phyloP scores from a whole-genome alignment of 2,329 filamentous ascomycete genomes.

The Aspergillus jensenii region DNA sequence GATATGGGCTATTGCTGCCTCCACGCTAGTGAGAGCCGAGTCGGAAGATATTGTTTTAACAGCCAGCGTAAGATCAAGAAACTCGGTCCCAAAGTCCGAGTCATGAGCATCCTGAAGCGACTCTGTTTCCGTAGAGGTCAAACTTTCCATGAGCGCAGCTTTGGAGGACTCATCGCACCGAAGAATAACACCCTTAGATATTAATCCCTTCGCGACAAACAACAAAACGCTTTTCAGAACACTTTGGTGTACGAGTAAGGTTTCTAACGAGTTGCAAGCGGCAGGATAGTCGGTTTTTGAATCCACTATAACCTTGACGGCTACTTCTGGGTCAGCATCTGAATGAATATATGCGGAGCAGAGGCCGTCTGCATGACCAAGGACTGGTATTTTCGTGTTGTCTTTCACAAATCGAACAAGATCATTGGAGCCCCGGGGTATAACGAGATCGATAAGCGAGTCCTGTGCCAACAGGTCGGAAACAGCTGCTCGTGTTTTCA shows the following conservation, averaged over 20 bases:
- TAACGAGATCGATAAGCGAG: slow-evolving; percentile 87
- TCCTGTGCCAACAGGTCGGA: slow-evolving; percentile 84
- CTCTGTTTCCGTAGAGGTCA: slow-evolving; percentile 44
- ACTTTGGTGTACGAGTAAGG: slow-evolving; percentile 76
- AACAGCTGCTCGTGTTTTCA: slow-evolving; percentile 88
- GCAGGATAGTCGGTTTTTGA: slow-evolving; percentile 94
- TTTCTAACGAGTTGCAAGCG: slow-evolving; percentile 93
- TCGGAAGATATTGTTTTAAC: slow-evolving; percentile 69
- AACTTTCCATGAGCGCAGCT: slow-evolving; percentile 55
- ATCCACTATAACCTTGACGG: slow-evolving; percentile 76
- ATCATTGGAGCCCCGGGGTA: slow-evolving; percentile 87
- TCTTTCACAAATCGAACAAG: slow-evolving; percentile 87
- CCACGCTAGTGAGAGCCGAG: slow-evolving; percentile 45
- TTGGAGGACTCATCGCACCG: slow-evolving; percentile 74
- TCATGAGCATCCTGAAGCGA: slow-evolving; percentile 65
- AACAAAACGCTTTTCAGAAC: slow-evolving; percentile 69
- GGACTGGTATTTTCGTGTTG: slow-evolving; percentile 88
- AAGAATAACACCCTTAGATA: slow-evolving; percentile 75
- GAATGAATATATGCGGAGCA: slow-evolving; percentile 83
- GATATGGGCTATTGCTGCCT: slow-evolving; percentile 81
- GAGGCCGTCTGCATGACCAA: slow-evolving; percentile 93
- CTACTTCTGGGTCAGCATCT: slow-evolving; percentile 71
- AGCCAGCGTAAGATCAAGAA: slow-evolving; percentile 79
- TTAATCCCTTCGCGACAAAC: slow-evolving; percentile 68
- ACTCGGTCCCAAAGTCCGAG: slow-evolving; percentile 82